Conservation (phyloP, 495 filamentous ascomycete species). For the Podospora fimiseda region DNA sequence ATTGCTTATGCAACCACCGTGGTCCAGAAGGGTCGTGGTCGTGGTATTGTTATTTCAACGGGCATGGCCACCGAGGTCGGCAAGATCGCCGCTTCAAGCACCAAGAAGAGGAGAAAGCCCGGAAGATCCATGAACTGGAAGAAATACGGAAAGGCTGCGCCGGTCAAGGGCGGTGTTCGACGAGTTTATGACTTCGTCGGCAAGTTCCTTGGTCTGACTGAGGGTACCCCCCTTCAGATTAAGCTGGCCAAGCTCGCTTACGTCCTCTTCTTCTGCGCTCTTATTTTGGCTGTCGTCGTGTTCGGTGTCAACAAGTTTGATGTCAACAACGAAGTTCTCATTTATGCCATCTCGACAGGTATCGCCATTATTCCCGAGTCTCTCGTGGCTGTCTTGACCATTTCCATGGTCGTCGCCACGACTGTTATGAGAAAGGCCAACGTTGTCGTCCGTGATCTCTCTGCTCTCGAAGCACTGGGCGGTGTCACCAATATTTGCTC, state of each 20-base stretch:
- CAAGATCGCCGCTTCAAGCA: slow-evolving; percentile 67
- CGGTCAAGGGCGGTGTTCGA: slow-evolving; percentile 49
- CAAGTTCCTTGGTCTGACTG: slow-evolving; percentile 67
- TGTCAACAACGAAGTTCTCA: slow-evolving; percentile 63
- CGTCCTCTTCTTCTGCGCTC: slow-evolving; percentile 64
- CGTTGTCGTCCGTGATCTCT: slow-evolving; percentile 70
- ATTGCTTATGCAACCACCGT: slow-evolving; percentile 64
- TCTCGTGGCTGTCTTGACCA: slow-evolving; percentile 62
- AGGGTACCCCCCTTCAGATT: slow-evolving; percentile 74
- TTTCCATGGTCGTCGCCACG: slow-evolving; percentile 72
- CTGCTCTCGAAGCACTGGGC: slow-evolving; percentile 74
- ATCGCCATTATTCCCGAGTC: slow-evolving; percentile 70
- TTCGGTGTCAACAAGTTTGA: slow-evolving; percentile 67
- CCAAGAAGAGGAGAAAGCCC: slow-evolving; percentile 53
- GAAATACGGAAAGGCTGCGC: slow-evolving; percentile 53
- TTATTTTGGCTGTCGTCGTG: slow-evolving; percentile 71
- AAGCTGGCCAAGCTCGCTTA: slow-evolving; percentile 75
- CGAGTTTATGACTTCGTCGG: slow-evolving; percentile 59
- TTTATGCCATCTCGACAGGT: slow-evolving; percentile 71
- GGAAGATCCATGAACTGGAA: slow-evolving; percentile 56
- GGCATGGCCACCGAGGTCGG: slow-evolving; percentile 82
- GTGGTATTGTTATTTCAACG: slow-evolving; percentile 60
- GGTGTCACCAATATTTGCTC: slow-evolving; percentile 86
- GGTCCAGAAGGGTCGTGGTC: slow-evolving; percentile 61
- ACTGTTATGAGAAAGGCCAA: slow-evolving; percentile 69